These are phyloP conservation scores for Edaphochlamys debaryana DNA, from an alignment of 139 green algal species.

Conservation along the genomic window DNA sequence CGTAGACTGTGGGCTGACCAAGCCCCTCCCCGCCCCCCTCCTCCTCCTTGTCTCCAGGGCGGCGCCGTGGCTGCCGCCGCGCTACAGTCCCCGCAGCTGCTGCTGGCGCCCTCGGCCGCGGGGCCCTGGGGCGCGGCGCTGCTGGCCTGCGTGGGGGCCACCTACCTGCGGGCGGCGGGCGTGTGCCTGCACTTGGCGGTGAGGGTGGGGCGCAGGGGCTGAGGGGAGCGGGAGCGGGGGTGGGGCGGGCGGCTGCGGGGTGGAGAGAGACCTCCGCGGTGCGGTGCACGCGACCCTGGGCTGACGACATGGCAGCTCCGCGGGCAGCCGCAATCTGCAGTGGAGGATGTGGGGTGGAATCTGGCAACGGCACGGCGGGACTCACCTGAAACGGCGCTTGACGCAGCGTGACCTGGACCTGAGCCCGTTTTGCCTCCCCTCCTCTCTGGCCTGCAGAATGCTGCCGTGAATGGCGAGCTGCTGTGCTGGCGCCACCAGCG, in stretches of 20 bases:
- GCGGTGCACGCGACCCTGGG: no score
- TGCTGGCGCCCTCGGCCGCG: neutral
- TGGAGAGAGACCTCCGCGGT: neutral
- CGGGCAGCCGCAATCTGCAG: no score
- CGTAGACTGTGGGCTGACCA: no score
- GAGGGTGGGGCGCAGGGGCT: neutral
- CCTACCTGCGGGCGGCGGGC: slow-evolving; percentile 28
- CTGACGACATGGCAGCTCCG: no score
- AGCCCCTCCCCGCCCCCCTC: neutral
- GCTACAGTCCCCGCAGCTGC: neutral
- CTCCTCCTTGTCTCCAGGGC: neutral
- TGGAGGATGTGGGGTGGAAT: no score
- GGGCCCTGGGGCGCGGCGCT: neutral
- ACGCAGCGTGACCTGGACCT: no score
- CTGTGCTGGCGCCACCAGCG: slow-evolving; percentile 36
- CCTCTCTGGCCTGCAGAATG: neutral
- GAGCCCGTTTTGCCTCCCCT: no score
- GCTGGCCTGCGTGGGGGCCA: slow-evolving; percentile 27
- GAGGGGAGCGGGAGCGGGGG: neutral
- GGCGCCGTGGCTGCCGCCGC: slow-evolving; percentile 1
- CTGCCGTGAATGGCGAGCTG: neutral
- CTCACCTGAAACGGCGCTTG: no score
- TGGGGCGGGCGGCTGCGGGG: neutral
- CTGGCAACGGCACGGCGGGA: no score
- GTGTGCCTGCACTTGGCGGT: slow-evolving; percentile 23